Conservation (phyloP, 1,284 basidiomycete species). For the Moesziomyces aphidis region DNA sequence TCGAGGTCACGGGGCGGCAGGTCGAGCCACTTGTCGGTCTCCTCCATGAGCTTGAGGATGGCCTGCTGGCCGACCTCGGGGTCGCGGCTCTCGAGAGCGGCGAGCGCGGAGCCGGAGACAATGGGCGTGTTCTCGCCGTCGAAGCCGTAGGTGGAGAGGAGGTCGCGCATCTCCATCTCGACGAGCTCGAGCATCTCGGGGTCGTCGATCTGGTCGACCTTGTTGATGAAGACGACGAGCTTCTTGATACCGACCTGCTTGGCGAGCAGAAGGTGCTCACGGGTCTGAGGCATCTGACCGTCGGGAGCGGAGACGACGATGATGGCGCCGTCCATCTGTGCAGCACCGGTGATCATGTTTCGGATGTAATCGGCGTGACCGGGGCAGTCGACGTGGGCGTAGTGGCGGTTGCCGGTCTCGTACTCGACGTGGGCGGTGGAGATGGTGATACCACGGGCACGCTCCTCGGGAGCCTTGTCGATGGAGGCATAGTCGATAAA, state of each 20-base stretch:
- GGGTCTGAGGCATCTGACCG: slow-evolving; percentile 99
- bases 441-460: slow-evolving; percentile 99
- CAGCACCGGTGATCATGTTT: slow-evolving; percentile 99
- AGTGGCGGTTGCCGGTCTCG: slow-evolving; percentile 88
- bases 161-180: slow-evolving; percentile 99
- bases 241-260: slow-evolving; percentile 99
- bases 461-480: slow-evolving; percentile 99
- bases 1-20: slow-evolving; percentile 95
- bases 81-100: slow-evolving; percentile 89
- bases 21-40: slow-evolving; percentile 95
- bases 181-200: slow-evolving; percentile 99
- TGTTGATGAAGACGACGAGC: slow-evolving; percentile 99
- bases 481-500: slow-evolving; percentile 98
- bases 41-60: slow-evolving; percentile 84
- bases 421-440: slow-evolving; percentile 91
- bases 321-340: slow-evolving; percentile 86
- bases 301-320: slow-evolving; percentile 94
- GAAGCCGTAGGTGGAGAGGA: slow-evolving; percentile 86
- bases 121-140: slow-evolving; percentile 98
- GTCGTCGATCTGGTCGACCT: slow-evolving; percentile 96
- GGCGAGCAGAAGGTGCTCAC: slow-evolving; percentile 96
- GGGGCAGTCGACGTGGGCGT: slow-evolving; percentile 99
- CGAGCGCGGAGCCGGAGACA: slow-evolving; percentile 94
- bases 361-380: slow-evolving; percentile 71
- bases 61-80: slow-evolving; percentile 83